These are phyloP conservation scores for Dichotomocladium elegans DNA, from an alignment of 371 early-diverging fungal genomes.

Conservation along the genomic window DNA sequence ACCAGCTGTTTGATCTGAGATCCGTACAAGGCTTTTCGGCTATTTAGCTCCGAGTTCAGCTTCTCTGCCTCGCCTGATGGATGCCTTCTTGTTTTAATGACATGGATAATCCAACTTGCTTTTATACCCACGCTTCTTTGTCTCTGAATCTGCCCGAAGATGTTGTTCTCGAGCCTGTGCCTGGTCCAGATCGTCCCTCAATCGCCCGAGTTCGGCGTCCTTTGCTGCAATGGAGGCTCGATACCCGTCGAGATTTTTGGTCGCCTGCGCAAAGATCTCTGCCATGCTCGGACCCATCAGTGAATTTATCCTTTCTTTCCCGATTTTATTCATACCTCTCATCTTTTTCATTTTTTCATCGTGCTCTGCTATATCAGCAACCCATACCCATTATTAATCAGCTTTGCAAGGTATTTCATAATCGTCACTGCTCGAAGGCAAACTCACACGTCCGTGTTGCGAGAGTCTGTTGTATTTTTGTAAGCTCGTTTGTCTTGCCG, in stretches of 20 bases:
- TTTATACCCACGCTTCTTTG: slow-evolving; percentile 33
- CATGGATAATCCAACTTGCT: not conserved
- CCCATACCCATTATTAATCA: not conserved
- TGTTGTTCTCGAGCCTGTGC: slow-evolving; percentile 32
- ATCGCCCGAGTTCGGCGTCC: slow-evolving; percentile 42
- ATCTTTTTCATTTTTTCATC: slow-evolving; percentile 44
- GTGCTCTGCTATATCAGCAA: slow-evolving; percentile 39
- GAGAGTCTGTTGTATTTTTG: slow-evolving; percentile 25
- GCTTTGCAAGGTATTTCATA: not conserved
- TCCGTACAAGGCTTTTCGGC: slow-evolving; percentile 36
- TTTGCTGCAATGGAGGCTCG: slow-evolving; percentile 53
- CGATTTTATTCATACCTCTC: slow-evolving; percentile 27
- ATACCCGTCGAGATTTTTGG: slow-evolving; percentile 56
- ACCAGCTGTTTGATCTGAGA: slow-evolving; percentile 51
- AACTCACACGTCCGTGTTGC: slow-evolving; percentile 26
- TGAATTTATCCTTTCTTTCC: not conserved
- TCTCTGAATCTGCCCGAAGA: slow-evolving; percentile 24
- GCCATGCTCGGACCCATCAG: not conserved
- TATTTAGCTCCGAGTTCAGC: slow-evolving; percentile 40
- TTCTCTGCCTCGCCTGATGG: slow-evolving; percentile 39
- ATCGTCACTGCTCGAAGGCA: not conserved
- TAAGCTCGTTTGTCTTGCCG: slow-evolving; percentile 21
- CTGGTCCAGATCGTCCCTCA: slow-evolving; percentile 38
- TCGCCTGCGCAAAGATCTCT: slow-evolving; percentile 61
- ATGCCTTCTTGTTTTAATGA: not conserved